These are phyloP conservation scores for Mycena kentingensis DNA, from an alignment of 768 basidiomycete species.

Conservation along the genomic window DNA sequence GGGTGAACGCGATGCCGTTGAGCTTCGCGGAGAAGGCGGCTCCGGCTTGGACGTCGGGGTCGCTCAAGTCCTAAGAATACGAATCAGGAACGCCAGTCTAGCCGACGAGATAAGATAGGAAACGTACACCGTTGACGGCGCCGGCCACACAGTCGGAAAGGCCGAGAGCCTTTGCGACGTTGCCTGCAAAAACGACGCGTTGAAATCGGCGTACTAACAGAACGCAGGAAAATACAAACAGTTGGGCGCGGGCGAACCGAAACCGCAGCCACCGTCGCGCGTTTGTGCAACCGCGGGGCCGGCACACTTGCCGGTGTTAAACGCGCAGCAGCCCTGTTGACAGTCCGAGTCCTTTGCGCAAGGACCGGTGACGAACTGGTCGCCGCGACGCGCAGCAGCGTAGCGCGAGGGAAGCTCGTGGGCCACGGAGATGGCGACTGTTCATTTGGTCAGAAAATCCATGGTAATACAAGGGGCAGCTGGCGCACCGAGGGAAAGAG, in stretches of 20 bases:
- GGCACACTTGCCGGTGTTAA: constrained; percentile 23
- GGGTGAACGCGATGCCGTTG: constrained; percentile 2
- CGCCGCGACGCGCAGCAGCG: constrained; percentile 17
- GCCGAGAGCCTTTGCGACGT: neutral
- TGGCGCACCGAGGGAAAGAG: constrained; percentile 6
- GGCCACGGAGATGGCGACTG: constrained; percentile 12
- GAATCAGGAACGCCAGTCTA: too few species aligned
- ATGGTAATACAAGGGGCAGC: neutral
- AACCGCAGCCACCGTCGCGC: constrained; percentile 25
- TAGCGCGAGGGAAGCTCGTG: constrained; percentile 12
- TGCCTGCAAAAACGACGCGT: too few species aligned
- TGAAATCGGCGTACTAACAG: too few species aligned
- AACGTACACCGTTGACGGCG: neutral
- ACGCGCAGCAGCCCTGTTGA: constrained; percentile 22
- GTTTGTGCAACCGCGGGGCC: constrained; percentile 21
- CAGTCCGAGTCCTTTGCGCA: constrained; percentile 25
- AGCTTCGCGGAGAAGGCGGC: constrained; percentile 1
- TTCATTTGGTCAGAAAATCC: neutral
- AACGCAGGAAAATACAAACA: neutral
- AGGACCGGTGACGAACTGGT: constrained; percentile 25
- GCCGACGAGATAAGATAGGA: too few species aligned
- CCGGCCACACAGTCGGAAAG: neutral
- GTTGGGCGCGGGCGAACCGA: constrained; percentile 22
- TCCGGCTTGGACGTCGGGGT: neutral
- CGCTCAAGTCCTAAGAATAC: too few species aligned